Conservation (phyloP, 805 yeast species). For the Suhomyces canberraensis region DNA sequence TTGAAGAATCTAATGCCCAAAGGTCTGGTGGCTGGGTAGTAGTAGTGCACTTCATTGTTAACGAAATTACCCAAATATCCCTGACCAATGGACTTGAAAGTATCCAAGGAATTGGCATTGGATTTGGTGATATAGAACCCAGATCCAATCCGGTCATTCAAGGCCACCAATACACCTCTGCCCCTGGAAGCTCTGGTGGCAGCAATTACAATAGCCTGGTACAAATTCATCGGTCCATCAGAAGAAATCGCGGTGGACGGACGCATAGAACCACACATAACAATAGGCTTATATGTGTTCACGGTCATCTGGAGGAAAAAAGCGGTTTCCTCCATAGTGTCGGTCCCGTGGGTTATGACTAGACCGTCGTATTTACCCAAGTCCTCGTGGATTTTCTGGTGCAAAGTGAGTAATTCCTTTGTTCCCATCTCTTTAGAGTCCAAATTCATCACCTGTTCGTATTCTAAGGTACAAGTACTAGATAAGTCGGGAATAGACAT, state of each 20-base stretch:
- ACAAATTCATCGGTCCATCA: constrained; percentile 71
- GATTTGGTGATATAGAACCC: constrained; percentile 71
- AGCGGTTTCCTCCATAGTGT: constrained; percentile 65
- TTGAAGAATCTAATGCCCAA: constrained; percentile 45
- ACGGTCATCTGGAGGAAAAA: constrained; percentile 55
- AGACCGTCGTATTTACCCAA: constrained; percentile 51
- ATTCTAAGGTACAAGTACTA: constrained; percentile 51
- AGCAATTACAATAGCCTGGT: constrained; percentile 67
- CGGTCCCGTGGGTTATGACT: constrained; percentile 72
- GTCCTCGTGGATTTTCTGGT: constrained; percentile 44
- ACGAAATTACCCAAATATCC: constrained; percentile 72
- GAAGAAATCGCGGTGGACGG: constrained; percentile 69
- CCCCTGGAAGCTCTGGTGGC: constrained; percentile 47
- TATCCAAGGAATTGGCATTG: constrained; percentile 67
- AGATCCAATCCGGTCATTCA: constrained; percentile 66
- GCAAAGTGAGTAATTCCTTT: constrained; percentile 42
- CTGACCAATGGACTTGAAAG: constrained; percentile 65
- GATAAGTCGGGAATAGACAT: constrained; percentile 56
- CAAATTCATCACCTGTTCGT: constrained; percentile 60
- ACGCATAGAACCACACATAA: constrained; percentile 71
- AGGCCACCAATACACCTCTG: constrained; percentile 61
- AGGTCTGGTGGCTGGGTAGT: constrained; percentile 61
- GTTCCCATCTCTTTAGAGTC: constrained; percentile 59
- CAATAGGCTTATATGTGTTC: constrained; percentile 50
- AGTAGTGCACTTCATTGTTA: constrained; percentile 61